Evolutionary conservation across 2,329 filamentous ascomycete genomes (phyloP).

Genomic region (Pseudogymnoascus sp.): DNA sequence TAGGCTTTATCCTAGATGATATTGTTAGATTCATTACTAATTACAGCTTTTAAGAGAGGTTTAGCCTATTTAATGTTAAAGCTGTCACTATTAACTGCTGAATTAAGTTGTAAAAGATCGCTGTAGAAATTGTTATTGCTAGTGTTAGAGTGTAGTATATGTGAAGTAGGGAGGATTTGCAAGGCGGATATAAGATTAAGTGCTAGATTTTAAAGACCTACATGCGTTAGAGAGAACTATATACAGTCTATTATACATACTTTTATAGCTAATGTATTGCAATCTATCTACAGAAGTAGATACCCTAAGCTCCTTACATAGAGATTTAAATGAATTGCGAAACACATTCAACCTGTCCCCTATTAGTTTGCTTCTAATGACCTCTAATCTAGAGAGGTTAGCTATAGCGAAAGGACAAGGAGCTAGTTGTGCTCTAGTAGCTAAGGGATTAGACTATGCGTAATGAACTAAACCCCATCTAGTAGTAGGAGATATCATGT

Average conservation of each 20-base stretch:
- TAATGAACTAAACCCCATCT: no score
- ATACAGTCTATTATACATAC: not conserved
- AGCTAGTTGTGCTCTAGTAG: not conserved
- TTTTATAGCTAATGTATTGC: not conserved
- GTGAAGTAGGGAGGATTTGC: constrained; percentile 17
- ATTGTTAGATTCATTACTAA: constrained; percentile 24
- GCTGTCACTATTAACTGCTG: constrained; percentile 17
- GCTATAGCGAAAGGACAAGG: not conserved
- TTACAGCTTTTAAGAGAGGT: constrained; percentile 27
- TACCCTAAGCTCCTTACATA: not conserved
- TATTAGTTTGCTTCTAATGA: not conserved
- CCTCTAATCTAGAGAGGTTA: not conserved
- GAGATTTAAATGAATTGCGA: not conserved
- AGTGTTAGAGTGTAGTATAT: constrained; percentile 17
- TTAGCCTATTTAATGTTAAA: constrained; percentile 25
- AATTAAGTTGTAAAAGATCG: constrained; percentile 20
- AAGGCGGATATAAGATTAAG: constrained; percentile 22
- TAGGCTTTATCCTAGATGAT: constrained; percentile 33
- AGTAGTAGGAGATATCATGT: no score
- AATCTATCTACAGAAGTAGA: not conserved
- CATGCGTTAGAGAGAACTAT: not conserved
- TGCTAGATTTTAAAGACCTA: constrained; percentile 23
- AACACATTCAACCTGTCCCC: not conserved
- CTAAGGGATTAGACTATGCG: not conserved
- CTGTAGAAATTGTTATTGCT: constrained; percentile 14